These are phyloP conservation scores for Glonium stellatum DNA, from an alignment of 495 filamentous ascomycete species.

Conservation along the genomic window DNA sequence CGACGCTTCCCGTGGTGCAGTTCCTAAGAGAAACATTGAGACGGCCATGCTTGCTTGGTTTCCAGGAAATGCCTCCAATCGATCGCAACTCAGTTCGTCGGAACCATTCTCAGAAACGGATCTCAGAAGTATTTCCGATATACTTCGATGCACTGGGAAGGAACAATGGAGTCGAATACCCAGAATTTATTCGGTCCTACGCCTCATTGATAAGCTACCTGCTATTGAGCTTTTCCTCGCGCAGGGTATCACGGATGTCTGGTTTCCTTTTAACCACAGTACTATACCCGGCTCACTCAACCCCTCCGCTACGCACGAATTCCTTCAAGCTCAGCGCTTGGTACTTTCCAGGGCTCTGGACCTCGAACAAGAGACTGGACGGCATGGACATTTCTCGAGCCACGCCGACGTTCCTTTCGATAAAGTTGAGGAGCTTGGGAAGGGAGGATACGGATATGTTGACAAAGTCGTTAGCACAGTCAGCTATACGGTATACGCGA, in stretches of 20 bases:
- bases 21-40: no score
- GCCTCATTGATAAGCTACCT: slow-evolving; percentile 5
- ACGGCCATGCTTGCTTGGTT: no score
- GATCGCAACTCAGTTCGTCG: no score
- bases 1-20: no score
- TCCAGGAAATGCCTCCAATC: no score
- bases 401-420: slow-evolving; percentile 5
- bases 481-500: slow-evolving; percentile 16
- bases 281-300: background rate
- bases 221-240: slow-evolving; percentile 5
- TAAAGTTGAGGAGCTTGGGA: slow-evolving; percentile 3
- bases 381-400: slow-evolving; percentile 10
- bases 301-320: background rate
- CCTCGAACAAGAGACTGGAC: slow-evolving; percentile 11
- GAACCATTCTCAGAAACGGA: no score
- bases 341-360: slow-evolving; percentile 20
- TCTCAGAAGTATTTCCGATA: background rate
- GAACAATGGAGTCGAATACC: slow-evolving; percentile 11
- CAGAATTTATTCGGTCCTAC: slow-evolving; percentile 8
- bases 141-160: slow-evolving; percentile 1
- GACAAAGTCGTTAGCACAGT: slow-evolving; percentile 15
- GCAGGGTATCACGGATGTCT: slow-evolving; percentile 5
- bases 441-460: slow-evolving; percentile 9
- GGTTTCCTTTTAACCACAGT: slow-evolving; percentile 2
- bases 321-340: slow-evolving; percentile 8